Evolutionary conservation across 192 early-diverging fungal genomes (phyloP), one percentile per base, ranked within the genome.

Genomic region (Coemansia sp.): DNA sequence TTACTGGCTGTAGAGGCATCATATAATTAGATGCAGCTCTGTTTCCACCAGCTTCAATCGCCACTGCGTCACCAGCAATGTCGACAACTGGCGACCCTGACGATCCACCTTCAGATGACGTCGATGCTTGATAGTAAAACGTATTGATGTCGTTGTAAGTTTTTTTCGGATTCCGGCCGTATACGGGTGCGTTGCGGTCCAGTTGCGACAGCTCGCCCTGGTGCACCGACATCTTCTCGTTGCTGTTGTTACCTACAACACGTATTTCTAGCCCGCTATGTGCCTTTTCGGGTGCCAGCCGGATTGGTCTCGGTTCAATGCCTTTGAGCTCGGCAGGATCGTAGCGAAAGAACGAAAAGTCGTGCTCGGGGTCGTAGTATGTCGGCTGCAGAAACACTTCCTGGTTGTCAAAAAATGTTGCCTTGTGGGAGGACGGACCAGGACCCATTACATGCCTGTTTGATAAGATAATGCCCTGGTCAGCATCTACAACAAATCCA

Each of bases 321-420:
- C 51, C 52, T 41, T 67, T 67, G 53, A 93, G 86, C 64, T 88
- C 84, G 14, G 82, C 68, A 0, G 90, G 73, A 61, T 90, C 84
- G 53, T 91, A 93, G 74, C 86, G 83, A 70, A 91, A 83, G 59
- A 93, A 89, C 3, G 90, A 85, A 87, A 91, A 92, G 66, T 92
- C 90, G 64, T 92, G 89, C n/a, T 90, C 77, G 0, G 91, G 91
- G 59, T 92, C 91, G 45, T 87, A 85, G 63, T 90, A 91, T 49
- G 88, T 76, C 2, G 89, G 85, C 27, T 85, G 79, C 60, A 91
- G 60, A 39, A 79, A 82, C 14, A 91, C 85, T 56, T 89, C 87
- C 60, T 89, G 85, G 58, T 88, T 85, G 66, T 88, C 86, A 53
- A 84, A 83, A 57, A 90, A 84, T 0, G 84, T 77, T 19, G 86